Conservation (phyloP, 1,139 yeast species). For the Blastobotrys apis region DNA sequence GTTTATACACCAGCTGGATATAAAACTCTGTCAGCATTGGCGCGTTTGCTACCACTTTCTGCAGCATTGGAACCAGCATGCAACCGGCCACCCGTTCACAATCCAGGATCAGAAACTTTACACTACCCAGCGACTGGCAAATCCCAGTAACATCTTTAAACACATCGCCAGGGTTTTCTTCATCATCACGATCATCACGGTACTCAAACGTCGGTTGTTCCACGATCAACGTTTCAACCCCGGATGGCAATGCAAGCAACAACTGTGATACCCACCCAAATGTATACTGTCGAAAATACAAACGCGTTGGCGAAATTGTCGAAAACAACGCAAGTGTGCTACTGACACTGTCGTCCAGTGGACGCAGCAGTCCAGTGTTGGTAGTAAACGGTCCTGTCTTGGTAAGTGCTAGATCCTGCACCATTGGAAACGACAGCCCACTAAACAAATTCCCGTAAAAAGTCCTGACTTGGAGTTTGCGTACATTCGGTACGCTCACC, state of each 20-base stretch:
- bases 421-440: background rate
- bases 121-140: no score
- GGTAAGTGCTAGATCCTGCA: background rate
- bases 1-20: conserved; percentile 1
- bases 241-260: no score
- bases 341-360: background rate
- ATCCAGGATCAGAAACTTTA: no score
- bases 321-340: background rate
- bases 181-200: no score
- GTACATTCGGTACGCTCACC: background rate
- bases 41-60: no score
- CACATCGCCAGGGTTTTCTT: no score
- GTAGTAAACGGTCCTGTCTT: background rate
- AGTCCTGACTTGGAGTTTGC: background rate
- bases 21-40: background rate
- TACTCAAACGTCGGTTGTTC: no score
- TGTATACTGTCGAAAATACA: background rate
- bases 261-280: background rate
- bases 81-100: no score
- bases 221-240: no score
- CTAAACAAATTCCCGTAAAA: background rate
- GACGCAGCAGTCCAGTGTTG: background rate
- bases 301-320: background rate
- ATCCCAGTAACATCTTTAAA: no score
- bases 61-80: no score